A percentile compares a stretch with the other conserved stretches of the same genome.
These are phyloP conservation scores for Mycena vulgaris DNA, from an alignment of 768 basidiomycete species.

Conservation along the genomic window DNA sequence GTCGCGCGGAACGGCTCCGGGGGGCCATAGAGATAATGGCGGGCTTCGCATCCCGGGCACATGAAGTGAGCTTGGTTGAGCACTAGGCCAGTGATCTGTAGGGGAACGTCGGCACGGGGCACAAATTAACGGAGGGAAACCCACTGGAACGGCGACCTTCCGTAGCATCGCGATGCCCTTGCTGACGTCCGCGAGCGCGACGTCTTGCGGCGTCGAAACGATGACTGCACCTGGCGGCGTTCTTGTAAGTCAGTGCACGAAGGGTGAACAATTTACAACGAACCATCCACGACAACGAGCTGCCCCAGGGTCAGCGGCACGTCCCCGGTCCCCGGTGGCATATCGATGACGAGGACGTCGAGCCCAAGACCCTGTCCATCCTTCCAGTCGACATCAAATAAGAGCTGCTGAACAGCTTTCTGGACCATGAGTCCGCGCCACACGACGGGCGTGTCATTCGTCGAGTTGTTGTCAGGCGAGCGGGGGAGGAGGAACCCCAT, in stretches of 20 bases:
- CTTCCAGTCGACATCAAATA: constrained; percentile 96
- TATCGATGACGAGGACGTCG: constrained; percentile 93
- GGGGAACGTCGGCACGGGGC: not conserved
- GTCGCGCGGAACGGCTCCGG: constrained; percentile 74
- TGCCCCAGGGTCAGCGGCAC: constrained; percentile 94
- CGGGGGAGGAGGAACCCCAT: constrained; percentile 94
- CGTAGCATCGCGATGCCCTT: not conserved
- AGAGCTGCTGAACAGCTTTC: constrained; percentile 96
- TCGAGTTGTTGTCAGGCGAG: constrained; percentile 60
- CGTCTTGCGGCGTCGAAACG: constrained; percentile 96
- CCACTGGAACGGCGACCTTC: not conserved
- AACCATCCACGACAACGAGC: constrained; percentile 87
- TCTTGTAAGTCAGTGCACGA: not conserved
- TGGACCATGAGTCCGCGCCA: constrained; percentile 99
- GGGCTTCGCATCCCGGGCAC: constrained; percentile 45
- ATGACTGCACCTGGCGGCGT: constrained; percentile 86
- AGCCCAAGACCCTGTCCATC: constrained; percentile 64
- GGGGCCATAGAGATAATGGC: constrained; percentile 80
- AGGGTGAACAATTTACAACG: constrained; percentile 43
- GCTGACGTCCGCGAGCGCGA: not conserved
- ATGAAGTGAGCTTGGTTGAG: not conserved
- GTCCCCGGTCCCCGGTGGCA: constrained; percentile 97
- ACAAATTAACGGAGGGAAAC: not conserved
- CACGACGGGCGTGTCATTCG: constrained; percentile 85
- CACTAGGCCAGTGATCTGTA: not conserved